A percentile compares a stretch with the other conserved stretches of the same genome.
Conservation (phyloP, 2,329 filamentous ascomycete species). For the Venturia oleaginea region DNA sequence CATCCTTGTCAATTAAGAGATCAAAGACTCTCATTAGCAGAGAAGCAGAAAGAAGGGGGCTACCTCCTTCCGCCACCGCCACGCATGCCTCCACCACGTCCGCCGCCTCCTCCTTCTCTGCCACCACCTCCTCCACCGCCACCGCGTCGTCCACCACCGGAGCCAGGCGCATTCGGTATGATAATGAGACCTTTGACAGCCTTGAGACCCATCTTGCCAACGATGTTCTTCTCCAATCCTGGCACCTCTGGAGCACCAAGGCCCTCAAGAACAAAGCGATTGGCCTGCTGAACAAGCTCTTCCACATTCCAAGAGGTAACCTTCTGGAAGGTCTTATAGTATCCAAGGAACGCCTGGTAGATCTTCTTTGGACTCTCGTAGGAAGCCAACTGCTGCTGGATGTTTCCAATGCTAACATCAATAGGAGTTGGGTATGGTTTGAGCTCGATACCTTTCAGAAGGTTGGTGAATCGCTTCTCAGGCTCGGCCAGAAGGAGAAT, state of each 20-base stretch:
- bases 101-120: neutral
- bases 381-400: neutral
- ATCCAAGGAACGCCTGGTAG: slow-evolving; percentile 40
- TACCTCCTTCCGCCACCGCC: neutral
- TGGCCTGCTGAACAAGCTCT: slow-evolving; percentile 35
- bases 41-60: no score
- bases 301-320: slow-evolving; percentile 31
- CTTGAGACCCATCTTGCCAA: slow-evolving; percentile 42
- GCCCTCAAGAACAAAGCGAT: slow-evolving; percentile 31
- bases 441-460: slow-evolving; percentile 42
- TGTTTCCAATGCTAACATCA: slow-evolving; percentile 19
- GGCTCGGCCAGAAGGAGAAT: slow-evolving; percentile 45
- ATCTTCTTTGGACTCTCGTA: slow-evolving; percentile 26
- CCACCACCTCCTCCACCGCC: neutral
- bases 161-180: neutral
- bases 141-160: neutral
- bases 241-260: slow-evolving; percentile 40
- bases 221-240: slow-evolving; percentile 35
- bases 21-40: neutral
- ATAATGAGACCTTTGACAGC: slow-evolving; percentile 30
- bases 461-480: slow-evolving; percentile 43
- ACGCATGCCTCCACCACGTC: neutral
- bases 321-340: slow-evolving; percentile 34
- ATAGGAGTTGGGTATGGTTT: slow-evolving; percentile 35
- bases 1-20: neutral